A percentile compares a stretch with the other conserved stretches of the same genome.
Conservation (phyloP, 2,329 filamentous ascomycete species). For the Cladosporium sp. region DNA sequence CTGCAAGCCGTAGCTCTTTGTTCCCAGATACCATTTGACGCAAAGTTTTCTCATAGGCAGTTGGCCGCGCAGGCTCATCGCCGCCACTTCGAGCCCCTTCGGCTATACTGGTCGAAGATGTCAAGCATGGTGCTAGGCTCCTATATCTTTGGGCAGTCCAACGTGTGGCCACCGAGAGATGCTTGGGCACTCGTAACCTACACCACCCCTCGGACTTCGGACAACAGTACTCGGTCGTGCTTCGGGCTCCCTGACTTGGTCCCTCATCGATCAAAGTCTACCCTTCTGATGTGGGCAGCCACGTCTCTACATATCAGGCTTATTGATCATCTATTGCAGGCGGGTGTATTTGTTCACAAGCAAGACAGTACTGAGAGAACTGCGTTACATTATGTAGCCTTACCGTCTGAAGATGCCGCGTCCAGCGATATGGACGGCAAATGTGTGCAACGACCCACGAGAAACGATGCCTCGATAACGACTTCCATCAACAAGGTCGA, state of each 20-base stretch:
- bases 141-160: too few species aligned
- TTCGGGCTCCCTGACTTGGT: neutral
- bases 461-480: too few species aligned
- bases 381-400: neutral
- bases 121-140: too few species aligned
- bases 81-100: neutral
- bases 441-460: too few species aligned
- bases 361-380: neutral
- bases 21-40: too few species aligned
- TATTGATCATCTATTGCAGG: neutral
- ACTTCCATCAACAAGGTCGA: too few species aligned
- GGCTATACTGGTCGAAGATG: too few species aligned
- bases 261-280: neutral
- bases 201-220: neutral
- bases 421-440: neutral
- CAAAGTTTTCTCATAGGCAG: too few species aligned
- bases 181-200: neutral
- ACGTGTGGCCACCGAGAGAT: too few species aligned
- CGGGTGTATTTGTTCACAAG: neutral
- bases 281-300: conserved; percentile 3
- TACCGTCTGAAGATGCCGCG: neutral
- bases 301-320: neutral
- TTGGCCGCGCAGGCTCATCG: too few species aligned
- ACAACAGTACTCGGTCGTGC: neutral
- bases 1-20: too few species aligned